phyloP scores from a whole-genome alignment of 2,329 filamentous ascomycete genomes.

The Thielaviopsis populi region DNA sequence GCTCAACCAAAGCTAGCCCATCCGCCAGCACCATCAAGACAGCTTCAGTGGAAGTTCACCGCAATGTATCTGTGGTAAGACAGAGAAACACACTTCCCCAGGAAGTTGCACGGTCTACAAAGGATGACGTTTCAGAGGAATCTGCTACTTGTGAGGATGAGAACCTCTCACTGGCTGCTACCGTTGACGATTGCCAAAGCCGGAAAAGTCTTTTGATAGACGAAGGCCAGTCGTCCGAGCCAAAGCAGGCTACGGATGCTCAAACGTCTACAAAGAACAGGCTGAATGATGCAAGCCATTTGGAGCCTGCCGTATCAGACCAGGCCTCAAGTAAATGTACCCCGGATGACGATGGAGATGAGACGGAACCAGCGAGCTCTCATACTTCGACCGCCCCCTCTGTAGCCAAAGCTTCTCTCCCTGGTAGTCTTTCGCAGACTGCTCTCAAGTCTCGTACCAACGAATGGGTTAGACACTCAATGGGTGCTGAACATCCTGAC shows the following conservation, averaged over 20 bases:
- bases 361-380: slow-evolving; percentile 26
- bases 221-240: not conserved
- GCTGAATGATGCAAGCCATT: not conserved
- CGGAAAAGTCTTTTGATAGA: not conserved
- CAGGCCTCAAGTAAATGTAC: not conserved
- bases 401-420: slow-evolving; percentile 48
- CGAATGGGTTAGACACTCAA: slow-evolving; percentile 88
- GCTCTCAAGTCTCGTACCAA: slow-evolving; percentile 78
- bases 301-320: not conserved
- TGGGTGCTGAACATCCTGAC: slow-evolving; percentile 57
- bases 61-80: not conserved
- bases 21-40: not conserved
- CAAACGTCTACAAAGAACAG: not conserved
- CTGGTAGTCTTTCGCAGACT: slow-evolving; percentile 57
- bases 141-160: slow-evolving; percentile 26
- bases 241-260: not conserved
- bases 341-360: not conserved
- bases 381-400: slow-evolving; percentile 31
- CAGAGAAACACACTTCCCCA: not conserved
- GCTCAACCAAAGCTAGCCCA: not conserved
- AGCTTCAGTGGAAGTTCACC: not conserved
- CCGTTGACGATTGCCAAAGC: slow-evolving; percentile 32
- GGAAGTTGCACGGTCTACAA: not conserved
- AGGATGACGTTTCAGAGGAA: not conserved
- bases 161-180: slow-evolving; percentile 40